Evolutionary conservation across 129 eudicot genomes (phyloP).

Genomic region (Chrysanthemum lavandulifolium): DNA sequence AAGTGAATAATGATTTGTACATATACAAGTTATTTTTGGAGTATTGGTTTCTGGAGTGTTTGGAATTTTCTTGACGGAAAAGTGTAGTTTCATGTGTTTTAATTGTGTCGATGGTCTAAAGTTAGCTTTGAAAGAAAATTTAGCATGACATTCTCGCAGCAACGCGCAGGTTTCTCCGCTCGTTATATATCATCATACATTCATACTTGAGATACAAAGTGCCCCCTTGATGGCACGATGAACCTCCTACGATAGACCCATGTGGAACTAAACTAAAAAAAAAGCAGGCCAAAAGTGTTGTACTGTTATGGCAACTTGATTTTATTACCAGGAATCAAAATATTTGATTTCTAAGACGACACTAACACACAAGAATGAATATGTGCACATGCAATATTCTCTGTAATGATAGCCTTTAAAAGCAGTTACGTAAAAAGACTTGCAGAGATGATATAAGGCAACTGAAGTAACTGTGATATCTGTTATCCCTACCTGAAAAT

Average conservation of each 20-base stretch:
- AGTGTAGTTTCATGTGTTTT: too few species aligned
- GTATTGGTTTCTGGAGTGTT: too few species aligned
- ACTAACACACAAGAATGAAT: too few species aligned
- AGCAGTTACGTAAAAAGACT: constrained; percentile 1
- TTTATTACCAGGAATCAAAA: neutral
- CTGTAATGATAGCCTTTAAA: neutral
- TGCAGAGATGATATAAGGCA: constrained; percentile 7
- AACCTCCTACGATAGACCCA: neutral
- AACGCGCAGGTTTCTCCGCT: too few species aligned
- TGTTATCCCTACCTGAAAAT: constrained; percentile 78
- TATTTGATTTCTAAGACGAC: too few species aligned
- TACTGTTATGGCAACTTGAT: neutral
- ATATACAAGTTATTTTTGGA: too few species aligned
- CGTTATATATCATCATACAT: neutral
- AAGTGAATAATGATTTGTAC: too few species aligned
- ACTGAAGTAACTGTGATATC: constrained; percentile 30
- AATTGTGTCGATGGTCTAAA: too few species aligned
- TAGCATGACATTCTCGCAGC: too few species aligned
- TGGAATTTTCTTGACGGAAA: too few species aligned
- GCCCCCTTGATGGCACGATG: constrained; percentile 5
- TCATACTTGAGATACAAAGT: constrained; percentile 1
- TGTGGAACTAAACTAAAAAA: constrained; percentile 12
- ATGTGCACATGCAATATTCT: neutral
- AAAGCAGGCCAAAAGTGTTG: neutral
- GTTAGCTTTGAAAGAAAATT: too few species aligned